phyloP scores from a whole-genome alignment of 129 eudicot genomes.

The Dittrichia graveolens region DNA sequence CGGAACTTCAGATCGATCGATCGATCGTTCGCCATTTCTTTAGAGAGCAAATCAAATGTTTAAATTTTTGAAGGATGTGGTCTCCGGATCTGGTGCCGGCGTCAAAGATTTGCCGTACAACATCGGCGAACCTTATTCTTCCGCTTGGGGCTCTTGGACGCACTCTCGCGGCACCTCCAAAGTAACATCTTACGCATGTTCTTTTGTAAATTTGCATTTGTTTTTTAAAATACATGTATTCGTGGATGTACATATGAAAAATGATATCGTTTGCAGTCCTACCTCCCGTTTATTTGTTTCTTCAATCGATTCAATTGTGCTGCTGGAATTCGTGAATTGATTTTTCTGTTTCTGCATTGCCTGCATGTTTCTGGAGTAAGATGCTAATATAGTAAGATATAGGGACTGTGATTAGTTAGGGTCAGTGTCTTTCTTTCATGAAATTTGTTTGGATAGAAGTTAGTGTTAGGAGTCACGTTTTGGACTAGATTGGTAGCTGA shows the following conservation, averaged over 20 bases:
- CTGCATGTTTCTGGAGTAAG: not conserved
- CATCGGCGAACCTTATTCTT: constrained; percentile 93
- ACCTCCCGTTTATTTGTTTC: constrained; percentile 11
- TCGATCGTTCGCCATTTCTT: not conserved
- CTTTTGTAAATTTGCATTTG: not conserved
- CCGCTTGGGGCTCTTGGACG: constrained; percentile 96
- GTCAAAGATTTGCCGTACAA: constrained; percentile 89
- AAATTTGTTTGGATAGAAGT: constrained; percentile 3
- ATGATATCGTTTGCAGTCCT: not conserved
- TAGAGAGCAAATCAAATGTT: constrained; percentile 56
- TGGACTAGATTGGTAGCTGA: not conserved
- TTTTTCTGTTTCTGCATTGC: not conserved
- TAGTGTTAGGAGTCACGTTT: not conserved
- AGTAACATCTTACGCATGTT: constrained; percentile 37
- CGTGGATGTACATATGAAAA: not conserved
- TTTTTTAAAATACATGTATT: not conserved
- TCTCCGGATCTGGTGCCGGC: constrained; percentile 88
- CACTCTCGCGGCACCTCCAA: constrained; percentile 94
- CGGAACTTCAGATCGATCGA: constrained; percentile 35
- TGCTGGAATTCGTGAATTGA: constrained; percentile 14
- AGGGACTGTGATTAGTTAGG: constrained; percentile 23
- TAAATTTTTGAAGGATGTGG: constrained; percentile 87
- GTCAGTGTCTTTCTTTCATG: not conserved
- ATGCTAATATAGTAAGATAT: constrained; percentile 31
- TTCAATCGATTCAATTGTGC: constrained; percentile 25